Conservation (phyloP, 345 rosid genomes). For the Leavenworthia alabamica region DNA sequence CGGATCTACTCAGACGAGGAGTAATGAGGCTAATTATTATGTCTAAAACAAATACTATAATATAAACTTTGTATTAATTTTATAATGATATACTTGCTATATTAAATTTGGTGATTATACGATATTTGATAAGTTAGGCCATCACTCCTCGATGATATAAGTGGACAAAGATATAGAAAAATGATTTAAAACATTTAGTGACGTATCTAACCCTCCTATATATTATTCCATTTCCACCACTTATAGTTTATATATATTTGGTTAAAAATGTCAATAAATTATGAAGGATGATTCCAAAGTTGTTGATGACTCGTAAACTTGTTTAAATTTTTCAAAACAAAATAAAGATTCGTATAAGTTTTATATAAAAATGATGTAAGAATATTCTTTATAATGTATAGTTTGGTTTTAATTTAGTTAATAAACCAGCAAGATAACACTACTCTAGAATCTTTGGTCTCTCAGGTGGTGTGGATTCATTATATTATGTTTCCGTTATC, state of each 20-base stretch:
- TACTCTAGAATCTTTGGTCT: too few relatives aligned
- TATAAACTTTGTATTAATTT: neutral
- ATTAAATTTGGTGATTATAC: constrained; percentile 17
- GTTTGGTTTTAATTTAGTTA: neutral
- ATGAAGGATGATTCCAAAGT: constrained; percentile 14
- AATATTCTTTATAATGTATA: constrained; percentile 12
- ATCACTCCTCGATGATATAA: constrained; percentile 23
- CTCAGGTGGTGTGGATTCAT: too few relatives aligned
- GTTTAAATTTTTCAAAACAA: neutral
- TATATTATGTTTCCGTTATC: too few relatives aligned
- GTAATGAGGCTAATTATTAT: too few relatives aligned
- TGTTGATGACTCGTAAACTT: constrained; percentile 24
- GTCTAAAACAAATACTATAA: too few relatives aligned
- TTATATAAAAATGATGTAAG: neutral
- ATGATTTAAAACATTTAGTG: neutral
- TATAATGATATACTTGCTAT: constrained; percentile 11
- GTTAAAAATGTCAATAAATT: neutral
- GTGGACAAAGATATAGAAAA: constrained; percentile 22
- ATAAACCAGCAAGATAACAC: neutral
- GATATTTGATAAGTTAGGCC: constrained; percentile 28
- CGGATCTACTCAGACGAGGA: too few relatives aligned
- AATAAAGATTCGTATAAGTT: neutral
- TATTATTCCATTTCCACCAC: constrained; percentile 17
- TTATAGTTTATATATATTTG: neutral
- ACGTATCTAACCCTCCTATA: constrained; percentile 11